Conservation (phyloP, 2,329 filamentous ascomycete genomes). For the Graphilbum sp. region DNA sequence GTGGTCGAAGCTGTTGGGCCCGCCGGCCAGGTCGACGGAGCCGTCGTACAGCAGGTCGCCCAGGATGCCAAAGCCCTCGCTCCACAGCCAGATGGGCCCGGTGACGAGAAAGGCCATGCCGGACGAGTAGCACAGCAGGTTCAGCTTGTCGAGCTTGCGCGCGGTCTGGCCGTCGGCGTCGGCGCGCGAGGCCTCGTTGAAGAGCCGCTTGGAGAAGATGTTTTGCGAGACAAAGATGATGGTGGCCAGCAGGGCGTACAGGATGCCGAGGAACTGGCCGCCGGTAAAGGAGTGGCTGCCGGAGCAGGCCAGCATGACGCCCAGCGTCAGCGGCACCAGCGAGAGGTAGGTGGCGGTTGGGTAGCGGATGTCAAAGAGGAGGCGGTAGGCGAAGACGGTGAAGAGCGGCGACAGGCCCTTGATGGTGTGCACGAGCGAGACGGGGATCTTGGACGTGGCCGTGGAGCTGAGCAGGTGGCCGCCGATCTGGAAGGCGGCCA, state of each 20-base stretch:
- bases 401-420: constrained; percentile 93
- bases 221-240: constrained; percentile 96
- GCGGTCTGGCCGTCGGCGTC: constrained; percentile 55
- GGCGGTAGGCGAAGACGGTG: constrained; percentile 81
- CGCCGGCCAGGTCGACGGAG: constrained; percentile 43
- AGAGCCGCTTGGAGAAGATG: constrained; percentile 94
- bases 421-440: constrained; percentile 95
- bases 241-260: constrained; percentile 78
- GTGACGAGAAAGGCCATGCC: constrained; percentile 82
- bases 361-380: constrained; percentile 80
- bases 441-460: constrained; percentile 85
- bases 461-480: constrained; percentile 90
- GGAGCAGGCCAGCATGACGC: constrained; percentile 94
- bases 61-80: constrained; percentile 65
- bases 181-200: constrained; percentile 80
- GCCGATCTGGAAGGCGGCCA: constrained; percentile 83
- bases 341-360: constrained; percentile 76
- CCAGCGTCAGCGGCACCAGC: constrained; percentile 74
- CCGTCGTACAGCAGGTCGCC: constrained; percentile 68
- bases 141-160: constrained; percentile 88
- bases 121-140: constrained; percentile 92
- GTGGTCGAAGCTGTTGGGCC: constrained; percentile 56
- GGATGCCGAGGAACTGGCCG: constrained; percentile 76
- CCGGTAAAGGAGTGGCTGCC: constrained; percentile 54
- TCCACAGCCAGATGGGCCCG: constrained; percentile 82